phyloP scores from a whole-genome alignment of 2,329 filamentous ascomycete genomes.

The Diaporthe destruens region DNA sequence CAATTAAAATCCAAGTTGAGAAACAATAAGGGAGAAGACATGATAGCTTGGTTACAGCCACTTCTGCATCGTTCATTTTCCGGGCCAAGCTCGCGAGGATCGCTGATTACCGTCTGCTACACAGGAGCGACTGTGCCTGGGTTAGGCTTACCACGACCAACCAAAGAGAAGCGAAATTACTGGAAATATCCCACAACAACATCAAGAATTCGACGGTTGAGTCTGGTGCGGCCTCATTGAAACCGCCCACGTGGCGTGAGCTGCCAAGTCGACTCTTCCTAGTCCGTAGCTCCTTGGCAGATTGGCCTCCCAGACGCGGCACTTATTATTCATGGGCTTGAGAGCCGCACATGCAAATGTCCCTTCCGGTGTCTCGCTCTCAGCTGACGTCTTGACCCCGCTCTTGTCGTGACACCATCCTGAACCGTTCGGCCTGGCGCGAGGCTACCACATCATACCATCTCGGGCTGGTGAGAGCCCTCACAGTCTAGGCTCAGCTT shows the following conservation, averaged over 20 bases:
- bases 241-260: constrained; percentile 11
- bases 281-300: constrained; percentile 26
- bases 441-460: neutral
- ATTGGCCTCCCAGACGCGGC: constrained; percentile 24
- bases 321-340: constrained; percentile 25
- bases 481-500: neutral
- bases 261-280: constrained; percentile 29
- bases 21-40: neutral
- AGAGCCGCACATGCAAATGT: constrained; percentile 13
- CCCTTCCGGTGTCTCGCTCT: neutral
- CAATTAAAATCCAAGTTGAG: neutral
- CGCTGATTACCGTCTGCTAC: too few relatives aligned
- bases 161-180: too few relatives aligned
- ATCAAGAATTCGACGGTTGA: constrained; percentile 1
- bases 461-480: neutral
- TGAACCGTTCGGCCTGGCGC: neutral
- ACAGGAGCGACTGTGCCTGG: too few relatives aligned
- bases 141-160: neutral
- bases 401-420: neutral
- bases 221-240: constrained; percentile 8
- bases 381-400: neutral
- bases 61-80: too few relatives aligned
- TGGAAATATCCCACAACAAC: neutral
- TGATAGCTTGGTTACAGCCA: neutral
- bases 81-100: too few relatives aligned